Percentiles rank a stretch among this genome's conserved stretches.
Conservation (phyloP, 192 early-diverging fungal genomes). For the Neocallimastix lanati region DNA sequence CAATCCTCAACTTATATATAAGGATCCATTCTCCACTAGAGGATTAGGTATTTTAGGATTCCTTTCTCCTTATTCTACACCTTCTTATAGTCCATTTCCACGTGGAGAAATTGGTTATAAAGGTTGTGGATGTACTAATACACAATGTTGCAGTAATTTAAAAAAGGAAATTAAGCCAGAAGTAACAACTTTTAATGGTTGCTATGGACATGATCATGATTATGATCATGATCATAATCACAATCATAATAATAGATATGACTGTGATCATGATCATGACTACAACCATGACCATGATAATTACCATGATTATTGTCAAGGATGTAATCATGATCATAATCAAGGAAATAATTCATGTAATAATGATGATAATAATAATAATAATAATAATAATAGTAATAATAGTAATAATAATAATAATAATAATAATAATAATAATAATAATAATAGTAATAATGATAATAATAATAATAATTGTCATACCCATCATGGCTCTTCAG, state of each 20-base stretch:
- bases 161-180: background rate
- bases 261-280: background rate
- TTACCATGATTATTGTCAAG: background rate
- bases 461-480: too few relatives aligned
- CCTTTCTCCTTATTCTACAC: background rate
- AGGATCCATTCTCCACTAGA: background rate
- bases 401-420: too few relatives aligned
- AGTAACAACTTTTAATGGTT: background rate
- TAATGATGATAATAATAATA: too few relatives aligned
- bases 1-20: background rate
- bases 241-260: background rate
- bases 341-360: background rate
- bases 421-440: too few relatives aligned
- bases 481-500: too few relatives aligned
- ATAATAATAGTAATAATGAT: too few relatives aligned
- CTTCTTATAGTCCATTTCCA: background rate
- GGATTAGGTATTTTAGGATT: background rate
- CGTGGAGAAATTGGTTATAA: background rate
- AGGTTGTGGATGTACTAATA: background rate
- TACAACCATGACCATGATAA: background rate
- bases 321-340: background rate
- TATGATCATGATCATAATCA: background rate
- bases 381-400: too few relatives aligned
- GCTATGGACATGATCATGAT: background rate
- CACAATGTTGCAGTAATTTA: background rate